Percentiles rank a stretch among this genome's conserved stretches.
phyloP scores from a whole-genome alignment of 2,329 filamentous ascomycete genomes.

The Hysterium pulicare region DNA sequence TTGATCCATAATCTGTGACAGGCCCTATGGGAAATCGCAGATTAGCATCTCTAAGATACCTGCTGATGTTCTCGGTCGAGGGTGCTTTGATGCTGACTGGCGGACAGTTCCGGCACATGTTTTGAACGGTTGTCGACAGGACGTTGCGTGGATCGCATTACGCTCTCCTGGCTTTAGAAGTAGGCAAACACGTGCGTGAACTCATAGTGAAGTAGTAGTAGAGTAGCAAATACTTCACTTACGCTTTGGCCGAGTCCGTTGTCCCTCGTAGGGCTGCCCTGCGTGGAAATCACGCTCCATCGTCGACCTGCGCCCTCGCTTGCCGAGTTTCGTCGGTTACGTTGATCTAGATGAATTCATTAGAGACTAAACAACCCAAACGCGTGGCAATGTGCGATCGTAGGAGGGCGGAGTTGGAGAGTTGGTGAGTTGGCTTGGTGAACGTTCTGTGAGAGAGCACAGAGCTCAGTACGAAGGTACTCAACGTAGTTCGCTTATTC shows the following conservation, averaged over 20 bases:
- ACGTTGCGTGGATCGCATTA: background rate
- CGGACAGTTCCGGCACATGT: background rate
- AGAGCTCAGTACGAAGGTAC: no score
- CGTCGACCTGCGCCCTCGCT: no score
- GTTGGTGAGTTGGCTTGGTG: no score
- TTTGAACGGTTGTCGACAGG: background rate
- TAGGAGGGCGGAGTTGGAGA: no score
- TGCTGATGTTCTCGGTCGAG: background rate
- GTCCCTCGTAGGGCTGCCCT: constrained; percentile 30
- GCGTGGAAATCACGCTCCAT: constrained; percentile 38
- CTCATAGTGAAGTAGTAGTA: no score
- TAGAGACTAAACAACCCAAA: no score
- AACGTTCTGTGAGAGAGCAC: no score
- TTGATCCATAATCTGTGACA: constrained; percentile 90
- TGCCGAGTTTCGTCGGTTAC: no score
- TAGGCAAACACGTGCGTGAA: no score
- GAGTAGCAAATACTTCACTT: constrained; percentile 11
- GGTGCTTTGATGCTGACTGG: background rate
- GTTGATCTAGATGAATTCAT: no score
- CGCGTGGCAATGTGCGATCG: no score
- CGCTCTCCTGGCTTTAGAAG: background rate
- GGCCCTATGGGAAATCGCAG: constrained; percentile 57
- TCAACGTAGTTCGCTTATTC: no score
- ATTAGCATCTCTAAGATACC: background rate
- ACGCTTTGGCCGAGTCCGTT: constrained; percentile 36